Conservation (phyloP, 495 filamentous ascomycete genomes). For the Delitschia confertaspora region DNA sequence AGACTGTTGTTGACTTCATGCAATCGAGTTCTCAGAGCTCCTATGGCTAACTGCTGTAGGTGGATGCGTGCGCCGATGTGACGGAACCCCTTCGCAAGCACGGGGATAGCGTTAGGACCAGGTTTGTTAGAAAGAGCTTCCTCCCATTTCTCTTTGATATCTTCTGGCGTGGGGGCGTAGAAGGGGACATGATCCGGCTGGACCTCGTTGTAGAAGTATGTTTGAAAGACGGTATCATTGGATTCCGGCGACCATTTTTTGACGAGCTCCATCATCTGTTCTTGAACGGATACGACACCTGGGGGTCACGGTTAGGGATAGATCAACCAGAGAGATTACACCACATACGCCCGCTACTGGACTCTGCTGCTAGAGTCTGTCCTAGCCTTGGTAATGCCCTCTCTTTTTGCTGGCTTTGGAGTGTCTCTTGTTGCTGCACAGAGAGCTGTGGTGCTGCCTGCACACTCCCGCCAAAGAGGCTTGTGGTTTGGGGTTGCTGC, state of each 20-base stretch:
- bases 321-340: neutral
- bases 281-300: conserved; percentile 72
- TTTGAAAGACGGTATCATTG: conserved; percentile 68
- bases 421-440: conserved; percentile 15
- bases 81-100: conserved; percentile 58
- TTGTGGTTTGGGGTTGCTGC: conserved; percentile 16
- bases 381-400: too few species aligned
- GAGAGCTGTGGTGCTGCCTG: conserved; percentile 17
- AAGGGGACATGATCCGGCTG: conserved; percentile 68
- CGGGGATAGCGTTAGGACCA: conserved; percentile 64
- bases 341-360: too few species aligned
- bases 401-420: too few species aligned
- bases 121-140: conserved; percentile 82
- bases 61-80: conserved; percentile 68
- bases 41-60: conserved; percentile 64
- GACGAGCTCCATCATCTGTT: conserved; percentile 69
- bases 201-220: conserved; percentile 92
- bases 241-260: conserved; percentile 75
- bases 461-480: conserved; percentile 22
- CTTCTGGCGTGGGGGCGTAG: conserved; percentile 65
- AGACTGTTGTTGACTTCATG: conserved; percentile 86
- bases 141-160: conserved; percentile 84
- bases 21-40: conserved; percentile 64
- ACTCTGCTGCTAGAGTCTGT: too few species aligned
- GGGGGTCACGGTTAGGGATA: too few species aligned